These are phyloP conservation scores for Penicillium sclerotigenum DNA, from an alignment of 2,329 filamentous ascomycete species.

Conservation along the genomic window DNA sequence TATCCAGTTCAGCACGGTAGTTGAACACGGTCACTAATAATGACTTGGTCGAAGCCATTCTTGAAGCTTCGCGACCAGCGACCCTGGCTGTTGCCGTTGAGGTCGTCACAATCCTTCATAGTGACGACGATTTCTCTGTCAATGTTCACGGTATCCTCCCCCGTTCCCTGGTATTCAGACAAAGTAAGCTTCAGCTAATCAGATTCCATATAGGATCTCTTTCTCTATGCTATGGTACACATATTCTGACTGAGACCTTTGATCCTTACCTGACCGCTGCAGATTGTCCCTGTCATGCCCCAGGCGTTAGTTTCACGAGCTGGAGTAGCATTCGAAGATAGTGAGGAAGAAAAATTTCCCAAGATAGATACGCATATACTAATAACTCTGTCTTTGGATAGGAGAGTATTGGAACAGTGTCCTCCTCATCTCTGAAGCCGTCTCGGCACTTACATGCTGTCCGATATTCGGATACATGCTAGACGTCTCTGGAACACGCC, in stretches of 20 bases:
- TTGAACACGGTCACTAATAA: not conserved
- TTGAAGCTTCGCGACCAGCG: constrained; percentile 6
- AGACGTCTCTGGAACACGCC: constrained; percentile 38
- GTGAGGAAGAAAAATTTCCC: constrained; percentile 2
- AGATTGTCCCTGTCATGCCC: constrained; percentile 21
- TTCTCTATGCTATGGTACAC: constrained; percentile 20
- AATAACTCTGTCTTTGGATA: not conserved
- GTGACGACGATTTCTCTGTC: constrained; percentile 47
- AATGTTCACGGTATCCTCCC: constrained; percentile 13
- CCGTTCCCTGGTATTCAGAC: not conserved
- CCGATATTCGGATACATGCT: constrained; percentile 19
- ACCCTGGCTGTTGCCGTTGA: constrained; percentile 43
- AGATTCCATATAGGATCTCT: constrained; percentile 8
- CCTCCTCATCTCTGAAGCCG: constrained; percentile 17
- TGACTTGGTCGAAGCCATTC: constrained; percentile 11
- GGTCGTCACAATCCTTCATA: constrained; percentile 58
- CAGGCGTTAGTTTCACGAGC: constrained; percentile 14
- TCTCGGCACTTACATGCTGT: constrained; percentile 13
- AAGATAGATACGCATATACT: not conserved
- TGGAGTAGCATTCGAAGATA: constrained; percentile 13
- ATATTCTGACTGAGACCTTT: not conserved
- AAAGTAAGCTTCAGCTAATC: not conserved
- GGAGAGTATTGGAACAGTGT: constrained; percentile 22
- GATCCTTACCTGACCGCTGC: not conserved
- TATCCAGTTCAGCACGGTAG: not conserved